A percentile compares a stretch with the other conserved stretches of the same genome.
These are phyloP conservation scores for Penicillium digitatum DNA, from an alignment of 2,329 filamentous ascomycete genomes.

Conservation along the genomic window DNA sequence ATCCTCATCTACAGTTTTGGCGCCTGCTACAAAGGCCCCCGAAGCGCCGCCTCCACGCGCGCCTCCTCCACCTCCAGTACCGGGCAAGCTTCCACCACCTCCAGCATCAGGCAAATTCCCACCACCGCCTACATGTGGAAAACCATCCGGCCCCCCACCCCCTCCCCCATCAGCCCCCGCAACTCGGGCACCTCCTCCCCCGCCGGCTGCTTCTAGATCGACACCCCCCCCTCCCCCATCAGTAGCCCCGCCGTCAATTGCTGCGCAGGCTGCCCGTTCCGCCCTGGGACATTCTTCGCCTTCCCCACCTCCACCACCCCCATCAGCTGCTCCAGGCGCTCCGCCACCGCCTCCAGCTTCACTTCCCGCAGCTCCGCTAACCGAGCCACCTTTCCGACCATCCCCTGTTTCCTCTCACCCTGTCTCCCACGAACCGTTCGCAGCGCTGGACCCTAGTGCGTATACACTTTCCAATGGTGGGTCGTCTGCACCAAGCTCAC, in stretches of 20 bases:
- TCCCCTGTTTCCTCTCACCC: conserved; percentile 38
- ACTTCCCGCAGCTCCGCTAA: conserved; percentile 37
- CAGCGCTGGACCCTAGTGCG: conserved; percentile 69
- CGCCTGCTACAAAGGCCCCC: conserved; percentile 51
- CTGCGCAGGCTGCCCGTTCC: conserved; percentile 57
- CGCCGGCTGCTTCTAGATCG: conserved; percentile 39
- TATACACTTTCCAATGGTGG: conserved; percentile 69
- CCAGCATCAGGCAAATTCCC: conserved; percentile 47
- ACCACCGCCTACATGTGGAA: conserved; percentile 56
- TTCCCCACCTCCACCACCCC: conserved; percentile 47
- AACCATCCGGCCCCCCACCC: conserved; percentile 52
- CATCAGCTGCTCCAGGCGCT: conserved; percentile 44
- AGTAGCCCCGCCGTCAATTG: conserved; percentile 43
- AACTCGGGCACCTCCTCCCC: conserved; percentile 43
- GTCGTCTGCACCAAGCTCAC: conserved; percentile 26
- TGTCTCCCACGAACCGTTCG: conserved; percentile 47
- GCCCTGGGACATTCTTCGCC: conserved; percentile 47
- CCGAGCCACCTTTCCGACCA: conserved; percentile 44
- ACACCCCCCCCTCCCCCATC: conserved; percentile 39
- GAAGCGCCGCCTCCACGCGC: conserved; percentile 52
- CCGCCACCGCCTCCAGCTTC: conserved; percentile 40
- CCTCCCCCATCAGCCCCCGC: conserved; percentile 44
- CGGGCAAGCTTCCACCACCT: conserved; percentile 52
- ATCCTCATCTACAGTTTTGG: conserved; percentile 58
- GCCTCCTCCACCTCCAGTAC: conserved; percentile 61